Conservation (phyloP, 1,139 yeast species). For the Zygosaccharomyces pseudobailii region DNA sequence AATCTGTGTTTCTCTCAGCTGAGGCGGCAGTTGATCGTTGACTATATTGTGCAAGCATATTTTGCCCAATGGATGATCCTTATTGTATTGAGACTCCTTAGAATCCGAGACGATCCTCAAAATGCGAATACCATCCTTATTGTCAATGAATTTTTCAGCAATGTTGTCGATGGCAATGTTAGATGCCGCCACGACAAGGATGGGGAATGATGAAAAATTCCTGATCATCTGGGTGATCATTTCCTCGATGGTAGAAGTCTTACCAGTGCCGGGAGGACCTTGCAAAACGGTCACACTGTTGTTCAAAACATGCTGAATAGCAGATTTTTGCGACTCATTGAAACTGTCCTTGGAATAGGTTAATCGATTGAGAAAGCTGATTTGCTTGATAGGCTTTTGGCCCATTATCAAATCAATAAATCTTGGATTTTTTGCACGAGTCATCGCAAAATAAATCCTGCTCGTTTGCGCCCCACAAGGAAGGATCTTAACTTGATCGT, state of each 20-base stretch:
- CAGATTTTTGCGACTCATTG: constrained; percentile 62
- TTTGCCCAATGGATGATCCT: constrained; percentile 50
- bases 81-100: constrained; percentile 57
- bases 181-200: constrained; percentile 70
- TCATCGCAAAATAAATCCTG: constrained; percentile 61
- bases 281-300: constrained; percentile 61
- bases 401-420: constrained; percentile 59
- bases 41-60: constrained; percentile 64
- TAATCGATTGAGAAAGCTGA: constrained; percentile 51
- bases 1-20: constrained; percentile 40
- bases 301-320: constrained; percentile 63
- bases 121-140: constrained; percentile 44
- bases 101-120: constrained; percentile 57
- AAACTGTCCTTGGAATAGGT: constrained; percentile 46
- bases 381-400: constrained; percentile 53
- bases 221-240: constrained; percentile 57
- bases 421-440: constrained; percentile 50
- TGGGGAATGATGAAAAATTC: constrained; percentile 55
- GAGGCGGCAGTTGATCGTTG: constrained; percentile 44
- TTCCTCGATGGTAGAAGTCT: constrained; percentile 61
- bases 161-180: constrained; percentile 73
- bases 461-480: constrained; percentile 63
- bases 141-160: constrained; percentile 58
- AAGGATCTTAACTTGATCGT: constrained; percentile 42
- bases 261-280: constrained; percentile 71